Evolutionary conservation across 257 asterid genomes (phyloP), one percentile per base, ranked within the genome.

Genomic region (Ehretia macrophylla): DNA sequence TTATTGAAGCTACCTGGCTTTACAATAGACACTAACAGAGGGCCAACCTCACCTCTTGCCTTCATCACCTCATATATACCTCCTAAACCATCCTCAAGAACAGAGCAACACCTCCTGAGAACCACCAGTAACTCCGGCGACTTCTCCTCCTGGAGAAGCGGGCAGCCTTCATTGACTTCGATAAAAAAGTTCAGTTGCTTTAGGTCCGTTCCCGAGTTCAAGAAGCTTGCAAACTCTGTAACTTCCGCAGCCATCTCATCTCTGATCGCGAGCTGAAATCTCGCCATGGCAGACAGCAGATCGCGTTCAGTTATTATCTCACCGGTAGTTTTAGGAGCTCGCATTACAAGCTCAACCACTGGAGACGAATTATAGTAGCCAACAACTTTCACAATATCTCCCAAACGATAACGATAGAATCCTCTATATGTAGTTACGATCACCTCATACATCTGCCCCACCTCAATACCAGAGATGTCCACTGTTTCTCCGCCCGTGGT

Each of bases 21-120:
- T 10, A 66, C 64, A 49, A 66, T 14, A n/a, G 42, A 35, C 44
- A 66, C n/a, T 14, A 21, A 38, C 1, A 75, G 21, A 44, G 72
- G 74, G 39, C 72, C 67, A 10, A 71, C 42, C 38, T 75, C 77
- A 35, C 77, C 69, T 46, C 72, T 55, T 35, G 65, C 72, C 70
- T 63, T 72, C 68, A 64, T 72, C 40, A 72, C 65, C 62, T 55
- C 49, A 42, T 76, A 71, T 12, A 71, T 47, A 13, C 73, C 63
- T 51, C 78, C 81, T 46, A 76, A 45, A 16, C 62, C 51, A 27
- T 65, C 68, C 61, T 68, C 75, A 42, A 76, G 54, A 39, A 54
- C 58, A 19, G 32, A 53, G 37, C 68, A 64, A 63, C 72, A 76
- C 52, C 47, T 68, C 52, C 72, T 56, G 16, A 67, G 42, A 67